Evolutionary conservation across 192 early-diverging fungal genomes (phyloP), one percentile per base, ranked within the genome.

Genomic region (Coemansia sp.): DNA sequence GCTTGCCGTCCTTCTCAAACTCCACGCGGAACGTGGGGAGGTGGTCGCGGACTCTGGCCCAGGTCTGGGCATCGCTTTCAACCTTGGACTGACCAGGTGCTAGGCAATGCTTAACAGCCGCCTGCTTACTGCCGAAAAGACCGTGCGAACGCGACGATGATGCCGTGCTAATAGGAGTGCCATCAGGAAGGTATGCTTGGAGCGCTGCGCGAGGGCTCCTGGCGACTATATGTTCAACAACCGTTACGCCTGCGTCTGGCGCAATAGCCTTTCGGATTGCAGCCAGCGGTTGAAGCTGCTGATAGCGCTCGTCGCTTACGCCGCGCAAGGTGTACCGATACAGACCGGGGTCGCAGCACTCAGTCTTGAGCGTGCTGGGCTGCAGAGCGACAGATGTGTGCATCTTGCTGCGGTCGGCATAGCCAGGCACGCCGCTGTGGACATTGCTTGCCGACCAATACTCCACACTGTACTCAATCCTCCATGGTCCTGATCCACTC

Each of bases 261-360:
- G 59, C 45, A 19, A 50, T 25, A 14, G 64, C 57, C 15, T 55
- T 59, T 0, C n/a, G 37, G 5, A 20, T 19, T 2, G 41, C 47
- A 6, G 41, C 28, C 15, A 80, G 64, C n/a, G 41, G 60, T 59
- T 80, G 77, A 14, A 63, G 62, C 8, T 44, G 37, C 54, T 63
- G 61, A 52, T 80, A 80, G 42, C 72, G 71, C 58, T 80, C 67
- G 50, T 80, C 77, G 67, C 64, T 62, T 14, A 80, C 71, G 8
- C 67, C 57, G 4, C 56, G 37, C 50, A 80, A 33, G 8, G 67
- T 73, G 58, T 74, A 80, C 17, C 71, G 67, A 61, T 80, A 80
- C n/a, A 66, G 57, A 13, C 77, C 77, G 2, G 77, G 64, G 23
- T 69, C 77, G 28, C 64, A 64, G 50, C 61, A 64, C 54, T 75